Evolutionary conservation across 2,329 filamentous ascomycete genomes (phyloP).

Genomic region (Scedosporium minutisporum): DNA sequence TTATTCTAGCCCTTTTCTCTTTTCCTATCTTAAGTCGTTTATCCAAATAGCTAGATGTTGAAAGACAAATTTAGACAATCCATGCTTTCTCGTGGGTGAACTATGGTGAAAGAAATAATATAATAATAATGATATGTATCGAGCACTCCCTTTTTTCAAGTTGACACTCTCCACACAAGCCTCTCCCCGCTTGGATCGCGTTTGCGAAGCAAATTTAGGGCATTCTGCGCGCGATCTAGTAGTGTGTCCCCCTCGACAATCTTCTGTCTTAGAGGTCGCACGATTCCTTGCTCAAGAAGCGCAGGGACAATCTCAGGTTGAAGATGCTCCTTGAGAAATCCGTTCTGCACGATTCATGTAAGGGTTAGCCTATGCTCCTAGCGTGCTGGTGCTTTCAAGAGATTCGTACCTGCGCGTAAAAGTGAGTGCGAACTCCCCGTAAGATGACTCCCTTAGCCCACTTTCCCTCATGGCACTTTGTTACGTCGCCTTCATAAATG

Average conservation of each 20-base stretch:
- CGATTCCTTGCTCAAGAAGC: slow-evolving; percentile 27
- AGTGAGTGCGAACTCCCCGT: slow-evolving; percentile 46
- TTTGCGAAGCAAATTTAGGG: slow-evolving; percentile 23
- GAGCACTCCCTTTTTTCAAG: background rate
- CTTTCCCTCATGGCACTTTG: slow-evolving; percentile 22
- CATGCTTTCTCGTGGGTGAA: too few relatives aligned
- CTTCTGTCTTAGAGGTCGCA: slow-evolving; percentile 31
- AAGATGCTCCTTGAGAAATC: slow-evolving; percentile 43
- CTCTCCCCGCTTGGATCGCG: slow-evolving; percentile 30
- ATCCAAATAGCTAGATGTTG: too few relatives aligned
- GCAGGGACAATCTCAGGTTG: slow-evolving; percentile 45
- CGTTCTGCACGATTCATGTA: slow-evolving; percentile 29
- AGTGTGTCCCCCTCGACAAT: slow-evolving; percentile 29
- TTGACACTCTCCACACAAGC: slow-evolving; percentile 24
- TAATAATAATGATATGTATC: too few relatives aligned
- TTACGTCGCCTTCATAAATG: slow-evolving; percentile 44
- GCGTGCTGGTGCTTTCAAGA: background rate
- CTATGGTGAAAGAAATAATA: too few relatives aligned
- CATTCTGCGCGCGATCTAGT: slow-evolving; percentile 28
- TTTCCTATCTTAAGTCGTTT: too few relatives aligned
- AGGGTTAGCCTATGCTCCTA: background rate
- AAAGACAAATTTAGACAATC: too few relatives aligned
- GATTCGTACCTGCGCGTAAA: slow-evolving; percentile 35
- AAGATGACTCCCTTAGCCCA: slow-evolving; percentile 45
- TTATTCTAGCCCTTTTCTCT: too few relatives aligned